Evolutionary conservation across 371 early-diverging fungal genomes (phyloP), one percentile per base, ranked within the genome.

Genomic region (Rhizomucor miehei): DNA sequence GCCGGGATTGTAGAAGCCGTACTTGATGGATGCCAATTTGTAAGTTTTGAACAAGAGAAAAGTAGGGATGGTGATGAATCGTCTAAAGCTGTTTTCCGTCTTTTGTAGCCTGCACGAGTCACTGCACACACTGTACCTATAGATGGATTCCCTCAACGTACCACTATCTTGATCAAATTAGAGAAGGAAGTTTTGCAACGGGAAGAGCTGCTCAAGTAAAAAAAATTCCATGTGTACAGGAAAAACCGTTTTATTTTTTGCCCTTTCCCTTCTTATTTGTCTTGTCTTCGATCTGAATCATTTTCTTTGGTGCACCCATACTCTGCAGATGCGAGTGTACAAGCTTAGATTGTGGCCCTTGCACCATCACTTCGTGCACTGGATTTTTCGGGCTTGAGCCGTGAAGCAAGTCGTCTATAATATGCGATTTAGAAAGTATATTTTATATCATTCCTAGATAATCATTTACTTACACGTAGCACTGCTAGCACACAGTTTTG

Each of bases 1-100:
- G 95, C 95, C 44, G 98, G 98, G 5, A 86, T 98, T 51, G 90
- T 98, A 0, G 98, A 97, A 70, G 95, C 96, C 1, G 84, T 95
- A 6, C 75, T 95, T 56, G 91, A 91, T 60, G 91, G 92, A 36
- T 86, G 88, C 57, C 92, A 92, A 67, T 95, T 95, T 67, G 95
- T 94, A 84, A 78, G 89, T 79, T n/a, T n/a, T 5, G 29, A 29
- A 8, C 29, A 29, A 29, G 8, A 29, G 29, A 3, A 29, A 29
- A 29, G 29, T 29, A 29, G 3, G 29, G 8, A 29, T 3, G 29
- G 5, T 29, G 8, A 29, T 29, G 29, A 8, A 5, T 4, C 36
- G 35, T 51, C 4, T 41, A 34, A 16, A n/a, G n/a, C n/a, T n/a
- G n/a, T n/a, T n/a, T n/a, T n/a, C n/a, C n/a, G n/a, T n/a, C n/a